phyloP scores from a whole-genome alignment of 164 flowering plant species.

The Vitis rotundifolia region DNA sequence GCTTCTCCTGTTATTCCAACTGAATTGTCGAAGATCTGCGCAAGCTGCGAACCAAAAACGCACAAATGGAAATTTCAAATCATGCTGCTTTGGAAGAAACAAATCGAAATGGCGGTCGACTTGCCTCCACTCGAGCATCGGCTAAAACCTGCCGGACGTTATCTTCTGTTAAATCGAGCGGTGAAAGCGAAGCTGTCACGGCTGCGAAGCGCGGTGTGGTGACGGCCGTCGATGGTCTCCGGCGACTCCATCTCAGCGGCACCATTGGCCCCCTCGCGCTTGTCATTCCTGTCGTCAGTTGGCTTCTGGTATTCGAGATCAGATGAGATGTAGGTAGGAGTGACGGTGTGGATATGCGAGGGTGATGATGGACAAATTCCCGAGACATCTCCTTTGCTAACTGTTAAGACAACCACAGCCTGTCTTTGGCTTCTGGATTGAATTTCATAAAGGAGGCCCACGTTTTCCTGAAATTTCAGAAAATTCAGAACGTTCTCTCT shows the following conservation, averaged over 20 bases:
- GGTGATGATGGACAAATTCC: too few species aligned
- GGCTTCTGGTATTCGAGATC: too few species aligned
- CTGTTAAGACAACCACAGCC: too few species aligned
- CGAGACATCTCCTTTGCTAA: too few species aligned
- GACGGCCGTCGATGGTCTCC: constrained; percentile 3
- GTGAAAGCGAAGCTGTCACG: constrained; percentile 30
- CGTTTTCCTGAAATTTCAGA: too few species aligned
- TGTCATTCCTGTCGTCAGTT: too few species aligned
- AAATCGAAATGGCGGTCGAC: background rate
- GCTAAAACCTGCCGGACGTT: constrained; percentile 44
- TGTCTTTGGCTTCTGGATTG: too few species aligned
- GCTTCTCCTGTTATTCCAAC: constrained; percentile 88
- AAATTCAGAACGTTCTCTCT: too few species aligned
- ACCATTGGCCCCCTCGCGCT: too few species aligned
- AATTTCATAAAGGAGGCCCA: too few species aligned
- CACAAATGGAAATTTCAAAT: background rate
- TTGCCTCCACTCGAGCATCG: constrained; percentile 52
- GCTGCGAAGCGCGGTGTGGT: constrained; percentile 3
- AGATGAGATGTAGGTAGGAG: too few species aligned
- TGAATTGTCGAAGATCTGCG: constrained; percentile 70
- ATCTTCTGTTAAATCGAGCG: constrained; percentile 61
- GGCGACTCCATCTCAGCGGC: background rate
- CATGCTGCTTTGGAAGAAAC: background rate
- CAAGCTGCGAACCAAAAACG: constrained; percentile 46
- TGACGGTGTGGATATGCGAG: too few species aligned